Base-by-base conservation (phyloP, 768 basidiomycete species). In the Lactifluus subvellereus region DNA sequence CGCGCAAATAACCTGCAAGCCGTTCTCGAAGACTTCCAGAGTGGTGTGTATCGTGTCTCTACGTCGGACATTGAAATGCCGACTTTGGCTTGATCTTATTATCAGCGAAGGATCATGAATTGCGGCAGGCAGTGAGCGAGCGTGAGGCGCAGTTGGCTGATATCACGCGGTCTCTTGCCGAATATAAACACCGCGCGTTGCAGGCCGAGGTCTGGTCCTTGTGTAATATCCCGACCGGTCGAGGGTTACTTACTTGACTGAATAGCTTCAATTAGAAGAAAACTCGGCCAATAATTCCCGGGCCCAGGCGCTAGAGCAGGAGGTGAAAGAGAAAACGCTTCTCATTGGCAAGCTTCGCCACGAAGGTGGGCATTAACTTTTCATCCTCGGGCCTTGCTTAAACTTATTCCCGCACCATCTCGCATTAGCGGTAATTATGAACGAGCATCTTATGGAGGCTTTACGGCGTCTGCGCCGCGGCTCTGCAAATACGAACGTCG, bases 361-460 rank as follows among this genome's bases (percentile, higher is more conserved):
- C 69, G 96, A 99, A 82, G 85, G 95, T 94, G 66, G 38, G 77
- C 72, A 43, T 16, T 6, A 9, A n/a, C 1, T 4, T 47, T 7
- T 57, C n/a, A 50, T 54, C 33, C 38, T 42, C 11, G 48, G 18
- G 37, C 56, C 50, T 37, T 37, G 16, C 27, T 49, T n/a, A 16
- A 54, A 43, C 30, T 57, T 51, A 33, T 60, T 67, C 38, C 49
- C 57, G 32, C 49, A 60, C 54, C 48, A 32, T 30, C n/a, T 38
- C 22, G 22, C 65, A 6, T 13, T 67, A 96, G 96, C 89, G 55
- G 94, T 99, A 14, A 96, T 98, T 62, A 86, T 95, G 72, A 98
- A 98, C 68, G 97, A 98, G 71, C 97, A 99, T 70, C 80, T 99
- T 11, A 97, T 94, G 69, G 96, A 98, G 74, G 97, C 97, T 3